Base-by-base conservation (phyloP, 176 grass and related monocot genomes). In the Musa acuminata region DNA sequence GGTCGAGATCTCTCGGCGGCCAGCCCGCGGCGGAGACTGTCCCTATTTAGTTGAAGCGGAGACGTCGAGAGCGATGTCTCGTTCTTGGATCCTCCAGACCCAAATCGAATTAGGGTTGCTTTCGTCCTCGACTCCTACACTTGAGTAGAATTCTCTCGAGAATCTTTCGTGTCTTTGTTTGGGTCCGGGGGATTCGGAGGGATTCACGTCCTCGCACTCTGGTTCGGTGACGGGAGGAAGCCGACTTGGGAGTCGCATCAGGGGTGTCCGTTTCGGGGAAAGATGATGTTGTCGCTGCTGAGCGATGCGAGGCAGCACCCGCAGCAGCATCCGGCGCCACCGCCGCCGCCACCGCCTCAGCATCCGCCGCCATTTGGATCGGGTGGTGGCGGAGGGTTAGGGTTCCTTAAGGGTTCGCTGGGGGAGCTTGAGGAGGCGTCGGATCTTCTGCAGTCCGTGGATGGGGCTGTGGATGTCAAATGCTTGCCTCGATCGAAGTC, bases 231-330 rank as follows among this genome's bases (percentile, higher is more conserved):
- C 12, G 51, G 67, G 35, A 3, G 67, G 23, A 17, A 6, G 9
- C 16, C 8, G 27, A 48, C 2, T 73, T 14, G 20, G 8, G 8
- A 22, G 52, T 2, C 1, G 19, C 19, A 54, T 10, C 14, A 12
- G 49, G 9, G 51, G 71, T 14, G 9, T 11, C 43, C 16, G 67
- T 19, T 49, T 22, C 50, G 71, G 21, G 21, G 64, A 22, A 67
- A 27, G 23, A 53, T 53, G 71, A 73, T 55, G 71, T 12, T 73
- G 4, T 73, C 71, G 51, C 51, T 73, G 52, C 51, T 52, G 51
- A 49, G 71, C 24, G 23, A 73, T 26, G 51, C 71, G 10, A 51
- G 52, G 71, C 71, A 55, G 51, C 51, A 17, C 1, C 52, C 25
- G 71, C 71, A 16, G 50, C 70, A 53, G 50, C 67, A 43, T 8